Base-by-base conservation (phyloP, 352 stramenopile species). In the Phytopythium cucurbitacearum region DNA sequence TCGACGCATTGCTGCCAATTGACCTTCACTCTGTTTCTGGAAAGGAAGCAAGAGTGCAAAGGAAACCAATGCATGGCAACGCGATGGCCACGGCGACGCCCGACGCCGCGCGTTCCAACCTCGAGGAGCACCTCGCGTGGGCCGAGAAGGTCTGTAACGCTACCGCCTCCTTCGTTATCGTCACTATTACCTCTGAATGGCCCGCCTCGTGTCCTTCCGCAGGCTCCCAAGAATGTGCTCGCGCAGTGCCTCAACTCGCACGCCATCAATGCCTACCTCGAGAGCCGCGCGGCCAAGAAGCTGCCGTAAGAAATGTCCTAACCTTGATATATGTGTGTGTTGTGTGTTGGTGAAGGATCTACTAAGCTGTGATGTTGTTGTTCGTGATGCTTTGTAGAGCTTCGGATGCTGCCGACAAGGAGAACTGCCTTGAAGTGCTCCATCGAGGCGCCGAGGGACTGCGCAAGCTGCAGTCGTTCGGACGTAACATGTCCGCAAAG, bases 221-320 rank as follows among this genome's bases (percentile, higher is more conserved):
- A 76, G 68, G 68, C 68, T 0, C 59, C 65, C 4, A 61, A 47
- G 51, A 86, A 78, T 45, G 58, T 65, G 38, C 64, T 91, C 34
- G 78, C 89, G 52, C 76, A 89, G 50, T 87, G 81, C 51, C 62
- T 91, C 13, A 91, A 91, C 57, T 89, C 81, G 38, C 81, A 91
- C 54, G 69, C 85, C 52, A 91, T 89, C 55, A 80, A 65, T 42
- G 57, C 65, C 13, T 91, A 89, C 70, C 64, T 89, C n/a, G 71
- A 88, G 47, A 76, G 66, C 47, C 68, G 76, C 7, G 57, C 68
- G 37, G 54, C 66, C 43, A 56, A 67, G 35, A 90, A 90, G 45
- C 53, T 67, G 59, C 59, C 55, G 73, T 77, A 56, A 45, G 74
- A 52, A 35, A 38, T 33, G n/a, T 37, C 59, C 41, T 41, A 13